Evolutionary conservation across 345 rosid genomes (phyloP).

Genomic region (Arabidopsis arenosa): DNA sequence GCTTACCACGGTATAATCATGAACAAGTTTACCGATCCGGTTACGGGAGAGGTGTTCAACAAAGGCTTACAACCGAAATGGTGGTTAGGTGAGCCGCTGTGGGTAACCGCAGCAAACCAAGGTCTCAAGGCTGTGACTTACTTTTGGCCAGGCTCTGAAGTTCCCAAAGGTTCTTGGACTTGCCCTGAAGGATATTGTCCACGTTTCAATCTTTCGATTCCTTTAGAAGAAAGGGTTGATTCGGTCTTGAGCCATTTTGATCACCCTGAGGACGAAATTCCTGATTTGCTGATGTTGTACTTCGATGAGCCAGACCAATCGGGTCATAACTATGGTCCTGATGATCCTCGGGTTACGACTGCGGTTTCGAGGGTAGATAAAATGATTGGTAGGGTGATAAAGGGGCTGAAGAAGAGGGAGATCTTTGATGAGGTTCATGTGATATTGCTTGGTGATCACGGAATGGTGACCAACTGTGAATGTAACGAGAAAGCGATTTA

Average conservation of each 20-base stretch:
- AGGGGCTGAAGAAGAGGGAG: constrained; percentile 78
- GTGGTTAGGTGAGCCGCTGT: constrained; percentile 93
- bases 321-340: constrained; percentile 89
- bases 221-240: constrained; percentile 80
- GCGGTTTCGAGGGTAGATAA: constrained; percentile 66
- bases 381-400: constrained; percentile 76
- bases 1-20: constrained; percentile 78
- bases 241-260: constrained; percentile 72
- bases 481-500: constrained; percentile 64
- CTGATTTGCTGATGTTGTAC: constrained; percentile 73
- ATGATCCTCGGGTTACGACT: constrained; percentile 73
- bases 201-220: constrained; percentile 63
- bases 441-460: constrained; percentile 89
- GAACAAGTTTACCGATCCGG: constrained; percentile 70
- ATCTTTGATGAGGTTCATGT: constrained; percentile 73
- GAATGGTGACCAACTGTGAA: constrained; percentile 93
- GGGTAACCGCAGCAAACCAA: constrained; percentile 83
- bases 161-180: constrained; percentile 76
- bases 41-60: constrained; percentile 57
- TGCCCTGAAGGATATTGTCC: constrained; percentile 66
- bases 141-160: constrained; percentile 96
- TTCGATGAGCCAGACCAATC: constrained; percentile 85
- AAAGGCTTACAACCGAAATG: constrained; percentile 81
- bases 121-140: constrained; percentile 75
- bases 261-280: constrained; percentile 62